phyloP scores from a whole-genome alignment of 495 filamentous ascomycete species.

The Pyronema omphalodes region DNA sequence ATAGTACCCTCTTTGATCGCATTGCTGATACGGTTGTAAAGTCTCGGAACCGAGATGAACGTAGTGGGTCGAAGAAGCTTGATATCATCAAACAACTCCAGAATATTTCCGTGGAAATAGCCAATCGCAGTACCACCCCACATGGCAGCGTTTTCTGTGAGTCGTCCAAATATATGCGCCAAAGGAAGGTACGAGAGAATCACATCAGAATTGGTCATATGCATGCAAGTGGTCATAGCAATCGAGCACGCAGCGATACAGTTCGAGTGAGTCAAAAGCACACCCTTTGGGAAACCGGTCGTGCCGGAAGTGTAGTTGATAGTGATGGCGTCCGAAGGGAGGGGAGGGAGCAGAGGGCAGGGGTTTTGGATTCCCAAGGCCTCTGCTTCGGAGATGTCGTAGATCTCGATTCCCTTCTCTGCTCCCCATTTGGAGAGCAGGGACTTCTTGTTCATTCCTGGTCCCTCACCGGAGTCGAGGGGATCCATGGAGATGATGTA shows the following conservation, averaged over 20 bases:
- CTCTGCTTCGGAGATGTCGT: constrained; percentile 62
- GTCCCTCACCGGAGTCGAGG: constrained; percentile 57
- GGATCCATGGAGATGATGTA: constrained; percentile 77
- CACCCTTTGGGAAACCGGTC: constrained; percentile 86
- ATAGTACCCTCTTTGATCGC: constrained; percentile 62
- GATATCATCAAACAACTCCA: constrained; percentile 75
- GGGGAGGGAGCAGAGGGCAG: constrained; percentile 47
- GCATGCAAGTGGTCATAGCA: constrained; percentile 34
- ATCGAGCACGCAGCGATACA: constrained; percentile 54
- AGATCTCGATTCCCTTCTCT: constrained; percentile 53
- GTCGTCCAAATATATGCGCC: constrained; percentile 82
- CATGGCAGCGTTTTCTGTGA: constrained; percentile 58
- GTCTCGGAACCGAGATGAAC: constrained; percentile 76
- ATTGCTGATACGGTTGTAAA: constrained; percentile 79
- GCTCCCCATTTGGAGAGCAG: constrained; percentile 56
- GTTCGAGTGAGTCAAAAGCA: constrained; percentile 65
- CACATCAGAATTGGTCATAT: constrained; percentile 36
- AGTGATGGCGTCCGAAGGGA: constrained; percentile 60
- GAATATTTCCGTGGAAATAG: constrained; percentile 87
- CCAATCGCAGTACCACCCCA: constrained; percentile 61
- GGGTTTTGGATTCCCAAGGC: constrained; percentile 50
- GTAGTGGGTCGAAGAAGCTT: constrained; percentile 67
- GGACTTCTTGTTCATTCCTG: constrained; percentile 59
- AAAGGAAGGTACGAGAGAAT: constrained; percentile 78
- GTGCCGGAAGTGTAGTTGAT: constrained; percentile 98